Evolutionary conservation across 805 yeast genomes (phyloP), one percentile per base, ranked within the genome.

Genomic region (Lipomyces spencermartinsiae): DNA sequence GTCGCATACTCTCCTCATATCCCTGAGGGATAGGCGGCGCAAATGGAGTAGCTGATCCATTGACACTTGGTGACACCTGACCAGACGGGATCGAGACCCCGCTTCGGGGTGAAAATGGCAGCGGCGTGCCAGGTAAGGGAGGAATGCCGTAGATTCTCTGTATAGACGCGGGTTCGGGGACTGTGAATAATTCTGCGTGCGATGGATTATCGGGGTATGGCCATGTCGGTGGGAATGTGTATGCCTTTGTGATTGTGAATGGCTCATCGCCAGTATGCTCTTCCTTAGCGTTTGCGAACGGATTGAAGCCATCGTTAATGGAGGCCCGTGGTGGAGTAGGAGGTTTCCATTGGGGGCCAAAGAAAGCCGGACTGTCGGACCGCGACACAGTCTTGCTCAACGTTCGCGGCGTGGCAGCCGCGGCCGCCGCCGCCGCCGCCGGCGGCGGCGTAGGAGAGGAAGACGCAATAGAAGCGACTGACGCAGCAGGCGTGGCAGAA

Each of bases 161-260:
- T 10, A 55, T 60, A n/a, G 63, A 29, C 14, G 54, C 58, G 3
- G 59, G 71, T 35, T 63, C 72, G 4, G 70, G 71, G 58, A 35
- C 60, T 3, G 33, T 68, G 43, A 69, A 68, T 53, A 63, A 39
- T n/a, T 63, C 65, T 2, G 37, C 7, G 43, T 65, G 61, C 8
- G 66, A 39, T 19, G 65, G 61, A n/a, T 54, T 29, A 14, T 61
- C 71, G n/a, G 12, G 39, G 16, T 43, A 33, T 9, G 39, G 56
- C 73, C 73, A 71, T 9, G 54, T 66, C 22, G 73, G 73, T 4
- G 66, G 65, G 25, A 59, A 37, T 35, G 60, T 35, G 59, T 65
- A 71, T 0, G 73, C 69, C 54, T 62, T 63, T 7, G 66, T 65
- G 10, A 71, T 37, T 2, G 35, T 55, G 29, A 69, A 67, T 31